Evolutionary conservation across 306 rosid genomes (phyloP).

Genomic region (Herpetospermum pedunculosum): DNA sequence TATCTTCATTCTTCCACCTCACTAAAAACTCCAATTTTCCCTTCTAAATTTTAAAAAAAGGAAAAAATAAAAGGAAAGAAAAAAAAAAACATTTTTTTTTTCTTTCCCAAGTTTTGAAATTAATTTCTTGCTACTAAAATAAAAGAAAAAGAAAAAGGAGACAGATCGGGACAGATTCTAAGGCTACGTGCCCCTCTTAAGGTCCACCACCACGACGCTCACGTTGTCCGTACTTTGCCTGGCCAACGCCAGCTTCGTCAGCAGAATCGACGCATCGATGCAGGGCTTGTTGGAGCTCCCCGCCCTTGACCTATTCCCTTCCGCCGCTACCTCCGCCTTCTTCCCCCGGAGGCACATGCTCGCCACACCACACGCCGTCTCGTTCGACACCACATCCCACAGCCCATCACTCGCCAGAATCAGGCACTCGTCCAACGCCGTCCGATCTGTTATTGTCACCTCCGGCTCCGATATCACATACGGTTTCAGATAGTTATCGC

Average conservation of each 20-base stretch:
- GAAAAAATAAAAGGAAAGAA: not conserved
- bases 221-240: slow-evolving; percentile 50
- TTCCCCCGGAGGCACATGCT: slow-evolving; percentile 35
- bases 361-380: slow-evolving; percentile 53
- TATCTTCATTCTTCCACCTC: not conserved
- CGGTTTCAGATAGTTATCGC: slow-evolving; percentile 54
- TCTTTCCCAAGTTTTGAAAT: not conserved
- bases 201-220: slow-evolving; percentile 48
- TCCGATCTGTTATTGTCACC: slow-evolving; percentile 45
- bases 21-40: not conserved
- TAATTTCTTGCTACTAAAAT: not conserved
- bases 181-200: slow-evolving; percentile 14
- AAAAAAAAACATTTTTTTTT: not conserved
- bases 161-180: not conserved
- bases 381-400: slow-evolving; percentile 60
- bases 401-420: slow-evolving; percentile 50
- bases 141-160: not conserved
- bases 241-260: slow-evolving; percentile 59
- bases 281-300: slow-evolving; percentile 27
- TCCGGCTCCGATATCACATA: slow-evolving; percentile 52
- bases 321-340: not conserved
- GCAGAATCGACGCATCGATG: slow-evolving; percentile 37
- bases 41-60: not conserved
- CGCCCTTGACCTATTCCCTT: not conserved
- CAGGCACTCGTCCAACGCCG: slow-evolving; percentile 45